A percentile compares a stretch with the other conserved stretches of the same genome.
Evolutionary conservation across 495 filamentous ascomycete species (phyloP).

Genomic region (Acidiella bohemica): DNA sequence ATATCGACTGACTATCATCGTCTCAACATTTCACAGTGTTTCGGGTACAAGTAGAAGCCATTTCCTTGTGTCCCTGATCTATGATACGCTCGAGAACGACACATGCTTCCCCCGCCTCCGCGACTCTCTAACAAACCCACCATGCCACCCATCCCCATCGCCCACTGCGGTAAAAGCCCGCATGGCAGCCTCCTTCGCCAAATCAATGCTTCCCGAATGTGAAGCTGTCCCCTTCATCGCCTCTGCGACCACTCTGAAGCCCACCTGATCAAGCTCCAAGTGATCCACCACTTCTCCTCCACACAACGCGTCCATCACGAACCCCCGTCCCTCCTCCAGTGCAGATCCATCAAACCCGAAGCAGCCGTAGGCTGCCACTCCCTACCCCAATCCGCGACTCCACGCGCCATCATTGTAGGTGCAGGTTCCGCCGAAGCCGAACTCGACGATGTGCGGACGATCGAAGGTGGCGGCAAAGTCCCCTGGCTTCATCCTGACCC

Average conservation of each 20-base stretch:
- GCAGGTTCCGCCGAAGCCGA: constrained; percentile 10
- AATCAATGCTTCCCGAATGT: constrained; percentile 12
- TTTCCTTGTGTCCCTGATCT: background rate
- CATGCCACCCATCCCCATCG: constrained; percentile 13
- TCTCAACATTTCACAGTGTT: too few relatives aligned
- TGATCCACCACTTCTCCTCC: constrained; percentile 13
- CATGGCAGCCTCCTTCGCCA: constrained; percentile 9
- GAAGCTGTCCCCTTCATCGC: constrained; percentile 9
- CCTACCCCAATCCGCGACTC: background rate
- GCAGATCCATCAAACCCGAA: background rate
- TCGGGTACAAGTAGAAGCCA: background rate
- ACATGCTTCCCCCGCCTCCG: background rate
- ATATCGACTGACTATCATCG: background rate
- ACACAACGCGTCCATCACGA: constrained; percentile 4
- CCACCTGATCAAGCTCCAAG: background rate
- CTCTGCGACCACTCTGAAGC: background rate
- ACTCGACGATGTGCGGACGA: constrained; percentile 4
- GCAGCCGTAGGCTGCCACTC: constrained; percentile 6
- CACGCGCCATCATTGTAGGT: constrained; percentile 12
- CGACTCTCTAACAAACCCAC: background rate
- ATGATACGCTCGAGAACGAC: background rate
- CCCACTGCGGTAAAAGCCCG: constrained; percentile 14
- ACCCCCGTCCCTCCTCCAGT: constrained; percentile 7
- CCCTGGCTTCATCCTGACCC: constrained; percentile 13
- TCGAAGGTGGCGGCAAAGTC: constrained; percentile 6